A percentile compares a stretch with the other conserved stretches of the same genome.
Conservation (phyloP, 2,329 filamentous ascomycete genomes). For the Dactylonectria macrodidyma region DNA sequence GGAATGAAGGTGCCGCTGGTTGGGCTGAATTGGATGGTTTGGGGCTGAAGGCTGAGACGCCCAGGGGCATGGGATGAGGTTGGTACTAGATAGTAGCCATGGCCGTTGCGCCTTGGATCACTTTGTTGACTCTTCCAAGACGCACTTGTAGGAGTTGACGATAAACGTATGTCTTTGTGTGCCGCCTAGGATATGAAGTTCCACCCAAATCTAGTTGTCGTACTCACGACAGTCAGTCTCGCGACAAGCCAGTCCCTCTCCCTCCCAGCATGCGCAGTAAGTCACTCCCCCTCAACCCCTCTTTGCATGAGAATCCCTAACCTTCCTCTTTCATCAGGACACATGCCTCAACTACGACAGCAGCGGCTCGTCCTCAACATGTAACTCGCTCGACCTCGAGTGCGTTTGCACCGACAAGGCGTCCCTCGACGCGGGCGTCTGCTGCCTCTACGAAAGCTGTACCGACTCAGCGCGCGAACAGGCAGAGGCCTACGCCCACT, state of each 20-base stretch:
- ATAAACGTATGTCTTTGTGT: not conserved
- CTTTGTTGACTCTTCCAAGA: not conserved
- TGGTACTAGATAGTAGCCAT: constrained; percentile 12
- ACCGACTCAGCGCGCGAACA: constrained; percentile 14
- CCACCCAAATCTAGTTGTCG: not conserved
- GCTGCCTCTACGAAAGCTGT: constrained; percentile 27
- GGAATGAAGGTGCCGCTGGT: constrained; percentile 23
- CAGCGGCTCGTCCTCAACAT: not conserved
- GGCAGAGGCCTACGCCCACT: constrained; percentile 10
- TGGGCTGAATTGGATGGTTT: not conserved
- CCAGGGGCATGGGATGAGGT: not conserved
- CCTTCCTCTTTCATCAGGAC: not conserved
- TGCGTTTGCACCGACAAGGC: constrained; percentile 22
- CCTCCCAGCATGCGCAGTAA: constrained; percentile 25
- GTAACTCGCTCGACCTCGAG: constrained; percentile 22
- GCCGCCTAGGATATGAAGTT: constrained; percentile 6
- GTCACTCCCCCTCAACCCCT: not conserved
- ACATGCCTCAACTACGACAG: not conserved
- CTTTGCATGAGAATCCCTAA: not conserved
- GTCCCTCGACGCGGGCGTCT: constrained; percentile 3
- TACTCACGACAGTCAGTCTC: constrained; percentile 1
- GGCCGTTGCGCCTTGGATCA: not conserved
- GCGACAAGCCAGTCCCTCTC: not conserved
- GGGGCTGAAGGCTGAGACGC: not conserved
- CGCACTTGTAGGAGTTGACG: not conserved